Base-by-base conservation (phyloP, 2,329 filamentous ascomycete species). In the Monilinia vaccinii-corymbosi region DNA sequence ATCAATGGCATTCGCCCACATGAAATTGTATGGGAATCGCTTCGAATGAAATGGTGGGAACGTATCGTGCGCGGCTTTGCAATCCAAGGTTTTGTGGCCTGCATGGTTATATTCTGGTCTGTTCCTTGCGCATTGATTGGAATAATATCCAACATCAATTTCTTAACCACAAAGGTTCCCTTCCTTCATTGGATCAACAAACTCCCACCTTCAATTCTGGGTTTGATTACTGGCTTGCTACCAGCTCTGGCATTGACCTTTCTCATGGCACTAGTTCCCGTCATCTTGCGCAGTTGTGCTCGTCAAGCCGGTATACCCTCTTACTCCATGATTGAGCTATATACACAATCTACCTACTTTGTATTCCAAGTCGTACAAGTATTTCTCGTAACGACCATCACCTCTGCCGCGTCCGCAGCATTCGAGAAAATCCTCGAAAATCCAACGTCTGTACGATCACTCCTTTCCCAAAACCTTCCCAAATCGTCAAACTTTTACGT, bases 401-500 rank as follows among this genome's bases (percentile, higher is more conserved):
- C 83, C 6, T 86, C 83, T 14, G 80, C 83, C 3, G 84, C 84
- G 14, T 77, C 81, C 10, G 78, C 81, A 18, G 79, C 81, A 1
- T 75, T 81, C 1, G 74, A 73, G 1, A 63, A 76, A 18, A 79
- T 85, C 42, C 75, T 84, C 44, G 58, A 76, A 2, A 55, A 84
- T 1, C 82, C 83, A 4, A 66, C 73, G 9, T 72, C 72, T 1
- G 75, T 81, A 8, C 75, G 79, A 1, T 71, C 66, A 2, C 65
- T 85, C 50, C 75, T 86, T 4, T 81, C 83, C 1, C 65, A 77
- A 18, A 79, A 83, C 50, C 76, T 88, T 2, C 85, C 85, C 2
- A 77, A 75, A 32, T 81, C 84, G 2, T 83, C 83, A 38, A 88
- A 86, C 67, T 88, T 87, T 68, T 88, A 87, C 69, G 77, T 88